These are phyloP conservation scores for Rossbeevera mucosa DNA, from an alignment of 768 basidiomycete species.

Conservation along the genomic window DNA sequence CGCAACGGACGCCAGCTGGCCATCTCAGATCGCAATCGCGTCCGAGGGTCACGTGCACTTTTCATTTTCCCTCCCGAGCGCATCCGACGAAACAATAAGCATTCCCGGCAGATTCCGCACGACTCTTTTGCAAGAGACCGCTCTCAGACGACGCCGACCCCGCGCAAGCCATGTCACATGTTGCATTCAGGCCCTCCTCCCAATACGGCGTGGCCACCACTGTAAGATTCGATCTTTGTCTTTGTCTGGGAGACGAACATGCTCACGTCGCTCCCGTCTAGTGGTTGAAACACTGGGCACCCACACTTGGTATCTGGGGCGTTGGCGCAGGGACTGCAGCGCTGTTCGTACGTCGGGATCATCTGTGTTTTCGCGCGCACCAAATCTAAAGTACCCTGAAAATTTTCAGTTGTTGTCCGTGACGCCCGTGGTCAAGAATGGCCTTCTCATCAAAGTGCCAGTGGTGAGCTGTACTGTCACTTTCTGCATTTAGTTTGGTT, in stretches of 20 bases:
- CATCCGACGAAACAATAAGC: conserved; percentile 3
- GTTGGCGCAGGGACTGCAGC: conserved; percentile 61
- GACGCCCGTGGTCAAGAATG: conserved; percentile 78
- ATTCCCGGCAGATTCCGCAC: neutral
- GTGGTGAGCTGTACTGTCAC: conserved; percentile 46
- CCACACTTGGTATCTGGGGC: conserved; percentile 67
- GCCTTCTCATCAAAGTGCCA: conserved; percentile 67
- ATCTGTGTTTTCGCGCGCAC: neutral
- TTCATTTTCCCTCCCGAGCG: conserved; percentile 13
- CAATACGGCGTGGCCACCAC: conserved; percentile 34
- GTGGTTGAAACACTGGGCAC: conserved; percentile 55
- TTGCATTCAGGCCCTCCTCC: conserved; percentile 38
- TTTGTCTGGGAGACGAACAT: neutral
- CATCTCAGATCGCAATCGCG: too few species aligned
- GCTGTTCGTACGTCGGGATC: conserved; percentile 47
- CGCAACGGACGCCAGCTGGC: too few species aligned
- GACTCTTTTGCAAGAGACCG: neutral
- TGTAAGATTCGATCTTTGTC: conserved; percentile 34
- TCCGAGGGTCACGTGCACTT: conserved; percentile 16
- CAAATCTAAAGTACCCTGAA: too few species aligned
- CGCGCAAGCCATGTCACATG: conserved; percentile 38
- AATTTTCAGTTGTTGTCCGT: conserved; percentile 79
- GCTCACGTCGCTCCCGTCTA: conserved; percentile 17
- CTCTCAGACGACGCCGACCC: neutral
- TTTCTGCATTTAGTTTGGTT: neutral